Percentiles rank a stretch among this genome's conserved stretches.
These are phyloP conservation scores for Zymoseptoria brevis DNA, from an alignment of 2,329 filamentous ascomycete species.

Conservation along the genomic window DNA sequence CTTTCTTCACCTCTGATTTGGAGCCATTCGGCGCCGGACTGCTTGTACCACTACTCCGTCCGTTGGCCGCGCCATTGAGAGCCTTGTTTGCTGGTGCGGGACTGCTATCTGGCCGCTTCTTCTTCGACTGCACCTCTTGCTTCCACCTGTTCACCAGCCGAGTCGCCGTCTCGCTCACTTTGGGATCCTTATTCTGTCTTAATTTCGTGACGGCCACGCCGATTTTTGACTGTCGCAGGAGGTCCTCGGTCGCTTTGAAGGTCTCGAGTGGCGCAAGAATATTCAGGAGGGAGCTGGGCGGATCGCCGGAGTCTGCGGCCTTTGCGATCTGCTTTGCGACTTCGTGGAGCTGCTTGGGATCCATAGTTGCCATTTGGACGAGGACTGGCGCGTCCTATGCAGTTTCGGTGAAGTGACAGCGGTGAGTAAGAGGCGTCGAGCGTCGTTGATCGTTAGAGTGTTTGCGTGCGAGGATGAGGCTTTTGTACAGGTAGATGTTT, in stretches of 20 bases:
- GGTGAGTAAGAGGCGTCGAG: not conserved
- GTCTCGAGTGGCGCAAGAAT: conserved; percentile 75
- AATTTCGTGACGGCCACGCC: conserved; percentile 83
- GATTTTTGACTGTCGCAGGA: conserved; percentile 83
- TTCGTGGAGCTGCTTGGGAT: conserved; percentile 71
- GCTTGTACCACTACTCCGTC: conserved; percentile 28
- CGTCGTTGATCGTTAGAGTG: not conserved
- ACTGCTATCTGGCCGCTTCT: conserved; percentile 34
- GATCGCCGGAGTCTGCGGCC: conserved; percentile 66
- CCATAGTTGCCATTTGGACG: conserved; percentile 47
- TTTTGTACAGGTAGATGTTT: not conserved
- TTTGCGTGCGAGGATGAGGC: not conserved
- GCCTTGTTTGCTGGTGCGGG: conserved; percentile 38
- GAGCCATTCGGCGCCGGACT: conserved; percentile 35
- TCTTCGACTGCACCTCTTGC: conserved; percentile 57
- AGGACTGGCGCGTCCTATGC: conserved; percentile 1
- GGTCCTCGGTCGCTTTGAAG: conserved; percentile 76
- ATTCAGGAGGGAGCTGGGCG: conserved; percentile 60
- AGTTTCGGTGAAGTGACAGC: not conserved
- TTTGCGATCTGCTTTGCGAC: conserved; percentile 74
- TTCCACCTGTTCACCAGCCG: conserved; percentile 87
- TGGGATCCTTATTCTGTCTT: conserved; percentile 67
- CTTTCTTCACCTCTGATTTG: conserved; percentile 39
- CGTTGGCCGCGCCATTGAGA: conserved; percentile 31
- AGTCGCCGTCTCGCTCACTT: conserved; percentile 64